Base-by-base conservation (phyloP, 805 yeast species). In the Starmerella vitae region DNA sequence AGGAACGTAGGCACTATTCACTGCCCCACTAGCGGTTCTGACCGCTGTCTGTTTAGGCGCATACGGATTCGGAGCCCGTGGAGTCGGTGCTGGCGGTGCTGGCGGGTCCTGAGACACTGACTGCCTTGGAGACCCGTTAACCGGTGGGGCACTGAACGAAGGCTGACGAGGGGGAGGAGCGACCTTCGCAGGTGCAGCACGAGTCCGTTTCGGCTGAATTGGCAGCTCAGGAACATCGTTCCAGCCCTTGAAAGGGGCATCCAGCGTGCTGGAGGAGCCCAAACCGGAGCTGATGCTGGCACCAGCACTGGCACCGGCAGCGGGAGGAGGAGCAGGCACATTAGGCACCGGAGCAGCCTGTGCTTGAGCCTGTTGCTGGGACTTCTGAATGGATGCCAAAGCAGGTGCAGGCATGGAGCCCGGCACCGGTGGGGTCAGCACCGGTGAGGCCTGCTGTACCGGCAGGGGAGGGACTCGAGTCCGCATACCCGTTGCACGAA, bases 31-130 rank as follows among this genome's bases (percentile, higher is more conserved):
- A 6, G 36, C 31, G 10, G 22, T 9, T 17, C 46, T 26, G 17
- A 42, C 44, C 25, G 53, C 50, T 48, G 2, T 49, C 37, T 27
- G 41, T 53, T 63, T 54, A 35, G 66, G 58, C 14, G 64, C 61
- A 43, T 65, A 59, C 5, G 63, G 55, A 39, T 53, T 58, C 37
- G 53, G 43, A 17, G 61, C 46, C 15, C 35, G 33, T 6, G 44
- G 28, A 24, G 44, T 34, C 8, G 58, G 52, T 30, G 55, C 52
- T 22, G 59, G 56, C 19, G 57, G 49, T n/a, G 49, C 44, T 17
- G 61, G 55, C 15, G 44, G 38, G 3, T 42, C 33, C 6, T 25
- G 51, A 34, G 9, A 48, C 51, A 27, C 50, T 51, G 22, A 14
- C 27, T 20, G 22, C 19, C 38, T 32, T 3, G 33, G 20, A 26